Percentiles rank a stretch among this genome's conserved stretches.
These are phyloP conservation scores for Metarhizium guizhouense DNA, from an alignment of 2,329 filamentous ascomycete species.

Conservation along the genomic window DNA sequence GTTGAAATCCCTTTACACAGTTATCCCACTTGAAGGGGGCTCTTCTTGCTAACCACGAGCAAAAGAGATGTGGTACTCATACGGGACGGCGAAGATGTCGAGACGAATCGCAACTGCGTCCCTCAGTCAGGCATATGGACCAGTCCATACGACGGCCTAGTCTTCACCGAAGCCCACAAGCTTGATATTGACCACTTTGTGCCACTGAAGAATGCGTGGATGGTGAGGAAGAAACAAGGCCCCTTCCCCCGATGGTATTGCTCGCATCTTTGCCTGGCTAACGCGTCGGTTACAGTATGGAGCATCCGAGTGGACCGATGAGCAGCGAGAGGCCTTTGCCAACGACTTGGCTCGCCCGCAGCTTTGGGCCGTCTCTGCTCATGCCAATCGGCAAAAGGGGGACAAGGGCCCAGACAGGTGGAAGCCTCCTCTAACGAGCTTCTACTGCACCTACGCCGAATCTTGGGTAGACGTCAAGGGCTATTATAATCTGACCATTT, in stretches of 20 bases:
- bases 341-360: slow-evolving; percentile 71
- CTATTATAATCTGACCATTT: too few relatives aligned
- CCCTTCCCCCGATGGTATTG: too few relatives aligned
- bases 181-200: slow-evolving; percentile 57
- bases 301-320: too few relatives aligned
- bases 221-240: too few relatives aligned
- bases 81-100: slow-evolving; percentile 61
- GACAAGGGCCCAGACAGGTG: slow-evolving; percentile 65
- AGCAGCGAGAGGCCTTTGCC: slow-evolving; percentile 69
- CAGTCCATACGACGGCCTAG: slow-evolving; percentile 66
- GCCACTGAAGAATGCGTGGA: too few relatives aligned
- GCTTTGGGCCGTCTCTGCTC: slow-evolving; percentile 69
- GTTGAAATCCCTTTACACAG: slow-evolving; percentile 28
- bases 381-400: slow-evolving; percentile 63
- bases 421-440: slow-evolving; percentile 44
- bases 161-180: slow-evolving; percentile 58
- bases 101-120: slow-evolving; percentile 48
- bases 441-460: too few relatives aligned
- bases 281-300: too few relatives aligned
- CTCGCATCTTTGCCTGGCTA: too few relatives aligned
- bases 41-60: too few relatives aligned
- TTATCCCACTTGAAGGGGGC: too few relatives aligned
- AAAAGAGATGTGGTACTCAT: slow-evolving; percentile 32
- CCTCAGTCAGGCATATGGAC: slow-evolving; percentile 59
- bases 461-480: too few relatives aligned